phyloP scores from a whole-genome alignment of 2,329 filamentous ascomycete genomes.

The Arthrinium puccinioides region DNA sequence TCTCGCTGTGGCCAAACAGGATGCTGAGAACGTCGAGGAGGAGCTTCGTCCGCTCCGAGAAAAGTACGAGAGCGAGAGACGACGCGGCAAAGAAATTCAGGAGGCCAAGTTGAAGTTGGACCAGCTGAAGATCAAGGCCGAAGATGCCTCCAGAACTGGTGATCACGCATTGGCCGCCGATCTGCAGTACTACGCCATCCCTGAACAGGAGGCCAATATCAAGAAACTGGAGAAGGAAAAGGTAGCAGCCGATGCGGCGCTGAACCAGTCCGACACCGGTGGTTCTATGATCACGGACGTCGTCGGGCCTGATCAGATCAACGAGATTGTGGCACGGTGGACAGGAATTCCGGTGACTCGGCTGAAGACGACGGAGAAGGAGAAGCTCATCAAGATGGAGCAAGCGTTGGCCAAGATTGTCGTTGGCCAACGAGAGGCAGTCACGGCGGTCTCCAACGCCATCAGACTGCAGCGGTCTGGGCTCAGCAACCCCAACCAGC shows the following conservation, averaged over 20 bases:
- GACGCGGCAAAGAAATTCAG: constrained; percentile 84
- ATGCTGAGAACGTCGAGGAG: constrained; percentile 90
- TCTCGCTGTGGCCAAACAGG: constrained; percentile 74
- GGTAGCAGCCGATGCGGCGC: constrained; percentile 64
- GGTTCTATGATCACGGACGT: constrained; percentile 82
- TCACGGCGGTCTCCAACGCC: constrained; percentile 86
- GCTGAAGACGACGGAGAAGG: constrained; percentile 91
- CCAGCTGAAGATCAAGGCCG: constrained; percentile 80
- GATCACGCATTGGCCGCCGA: constrained; percentile 86
- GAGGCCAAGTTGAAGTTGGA: constrained; percentile 94
- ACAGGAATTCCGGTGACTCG: constrained; percentile 97
- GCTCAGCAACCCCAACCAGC: constrained; percentile 90
- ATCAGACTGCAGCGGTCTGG: constrained; percentile 93
- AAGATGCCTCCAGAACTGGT: constrained; percentile 82
- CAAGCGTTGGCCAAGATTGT: constrained; percentile 75
- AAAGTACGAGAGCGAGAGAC: constrained; percentile 92
- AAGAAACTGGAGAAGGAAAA: constrained; percentile 75
- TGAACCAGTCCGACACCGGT: constrained; percentile 53
- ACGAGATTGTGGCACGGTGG: constrained; percentile 94
- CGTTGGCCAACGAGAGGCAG: constrained; percentile 90
- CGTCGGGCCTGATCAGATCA: constrained; percentile 96
- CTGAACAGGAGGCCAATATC: constrained; percentile 79
- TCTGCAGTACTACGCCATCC: constrained; percentile 94
- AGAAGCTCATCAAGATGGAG: constrained; percentile 98
- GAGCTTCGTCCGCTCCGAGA: constrained; percentile 86